phyloP scores from a whole-genome alignment of 176 grass and related monocot genomes.

The Oryza punctata region DNA sequence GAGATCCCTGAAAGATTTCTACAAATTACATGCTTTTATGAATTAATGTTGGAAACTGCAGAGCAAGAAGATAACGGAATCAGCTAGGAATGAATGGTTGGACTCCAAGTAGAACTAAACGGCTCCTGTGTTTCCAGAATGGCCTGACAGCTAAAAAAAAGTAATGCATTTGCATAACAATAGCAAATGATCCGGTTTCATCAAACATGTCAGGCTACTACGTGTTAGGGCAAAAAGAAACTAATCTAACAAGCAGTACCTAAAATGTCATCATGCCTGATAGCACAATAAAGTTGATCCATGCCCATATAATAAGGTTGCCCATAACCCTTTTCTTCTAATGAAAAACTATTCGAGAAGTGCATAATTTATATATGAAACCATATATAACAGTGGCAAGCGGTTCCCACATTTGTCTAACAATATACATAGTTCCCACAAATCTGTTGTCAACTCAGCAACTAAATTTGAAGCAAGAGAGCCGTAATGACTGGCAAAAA shows the following conservation, averaged over 20 bases:
- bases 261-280: neutral
- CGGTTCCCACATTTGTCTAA: neutral
- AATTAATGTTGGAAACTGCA: neutral
- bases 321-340: neutral
- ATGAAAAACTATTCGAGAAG: neutral
- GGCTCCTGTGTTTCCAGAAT: neutral
- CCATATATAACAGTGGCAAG: neutral
- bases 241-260: neutral
- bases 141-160: neutral
- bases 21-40: neutral
- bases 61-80: neutral
- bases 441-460: slow-evolving; percentile 8
- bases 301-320: neutral
- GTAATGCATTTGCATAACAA: neutral
- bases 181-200: neutral
- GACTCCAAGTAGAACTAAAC: neutral
- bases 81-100: neutral
- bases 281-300: neutral
- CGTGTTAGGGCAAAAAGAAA: neutral
- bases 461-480: neutral
- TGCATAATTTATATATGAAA: neutral
- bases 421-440: neutral
- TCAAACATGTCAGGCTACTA: neutral
- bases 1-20: slow-evolving; percentile 2
- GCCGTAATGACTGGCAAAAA: too few relatives aligned